Evolutionary conservation across 768 basidiomycete genomes (phyloP), one percentile per base, ranked within the genome.

Genomic region (Pluteus cervinus): DNA sequence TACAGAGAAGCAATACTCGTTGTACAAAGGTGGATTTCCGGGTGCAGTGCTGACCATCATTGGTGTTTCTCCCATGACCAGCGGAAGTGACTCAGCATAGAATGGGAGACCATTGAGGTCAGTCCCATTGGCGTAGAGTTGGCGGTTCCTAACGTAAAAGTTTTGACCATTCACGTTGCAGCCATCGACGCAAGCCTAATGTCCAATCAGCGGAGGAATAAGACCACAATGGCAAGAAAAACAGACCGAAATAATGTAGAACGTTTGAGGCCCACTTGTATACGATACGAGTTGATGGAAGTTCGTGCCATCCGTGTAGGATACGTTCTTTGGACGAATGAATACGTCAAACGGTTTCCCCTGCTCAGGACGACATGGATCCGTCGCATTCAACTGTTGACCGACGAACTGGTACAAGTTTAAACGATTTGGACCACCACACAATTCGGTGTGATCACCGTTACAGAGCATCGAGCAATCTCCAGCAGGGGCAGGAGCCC

Each of bases 341-440:
- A 12, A 7, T 32, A 7, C 7, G 20, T 7, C 8, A 16, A 32
- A 32, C 30, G n/a, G n/a, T 7, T 32, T 32, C 30, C 30, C 7
- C n/a, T 32, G 9, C 14, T 16, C 9, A 7, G 14, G n/a, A 16
- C 14, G 7, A 16, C 30, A 32, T 7, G 15, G 9, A 7, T 7
- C 7, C 15, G 7, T 12, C 14, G 14, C 15, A 16, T 12, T 23
- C 16, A 24, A 24, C 4, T 22, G 31, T 9, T 20, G 23, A 0
- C 79, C 81, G 25, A 81, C 84, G 45, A 73, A 84, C 52, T 84
- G 81, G 55, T 82, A 86, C 3, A 79, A 55, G 37, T 73, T 81
- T 14, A 86, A 61, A 29, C 73, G 61, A 49, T 80, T 68, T 0
- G 84, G 79, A 23, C 85, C 86, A 15, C 86, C 86, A 46, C 86